Percentiles rank a stretch among this genome's conserved stretches.
These are phyloP conservation scores for Handroanthus guayacan DNA, from an alignment of 257 asterid species.

Conservation along the genomic window DNA sequence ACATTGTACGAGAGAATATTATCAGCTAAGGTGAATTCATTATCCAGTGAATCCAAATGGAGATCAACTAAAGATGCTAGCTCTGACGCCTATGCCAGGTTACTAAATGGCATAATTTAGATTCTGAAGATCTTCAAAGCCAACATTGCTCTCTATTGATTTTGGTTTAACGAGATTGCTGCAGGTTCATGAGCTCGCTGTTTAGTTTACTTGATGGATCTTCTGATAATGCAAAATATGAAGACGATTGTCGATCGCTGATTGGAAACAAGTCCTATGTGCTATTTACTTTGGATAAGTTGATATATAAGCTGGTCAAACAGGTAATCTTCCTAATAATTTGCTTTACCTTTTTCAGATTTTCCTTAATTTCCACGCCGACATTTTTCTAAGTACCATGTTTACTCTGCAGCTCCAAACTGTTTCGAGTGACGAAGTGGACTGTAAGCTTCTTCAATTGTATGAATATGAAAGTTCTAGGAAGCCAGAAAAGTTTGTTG, in stretches of 20 bases:
- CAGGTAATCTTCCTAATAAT: constrained; percentile 51
- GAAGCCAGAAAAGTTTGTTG: constrained; percentile 52
- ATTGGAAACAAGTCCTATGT: constrained; percentile 91
- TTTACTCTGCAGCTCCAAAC: constrained; percentile 61
- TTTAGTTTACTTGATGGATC: constrained; percentile 90
- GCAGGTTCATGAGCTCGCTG: constrained; percentile 82
- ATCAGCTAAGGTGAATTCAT: constrained; percentile 61
- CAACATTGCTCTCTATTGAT: constrained; percentile 23
- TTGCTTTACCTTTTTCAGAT: constrained; percentile 1
- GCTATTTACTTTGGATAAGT: constrained; percentile 87
- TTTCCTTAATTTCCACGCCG: constrained; percentile 18
- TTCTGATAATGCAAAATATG: constrained; percentile 82
- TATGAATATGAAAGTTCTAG: constrained; percentile 60
- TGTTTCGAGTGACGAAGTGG: constrained; percentile 60
- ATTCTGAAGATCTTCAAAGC: constrained; percentile 22
- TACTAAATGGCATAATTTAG: constrained; percentile 24
- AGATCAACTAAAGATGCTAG: constrained; percentile 48
- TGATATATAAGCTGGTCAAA: constrained; percentile 86
- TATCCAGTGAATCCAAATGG: constrained; percentile 53
- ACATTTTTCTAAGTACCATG: constrained; percentile 20
- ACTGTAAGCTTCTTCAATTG: constrained; percentile 57
- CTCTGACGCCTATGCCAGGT: constrained; percentile 59
- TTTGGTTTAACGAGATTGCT: constrained; percentile 16
- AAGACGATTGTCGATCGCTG: constrained; percentile 88
- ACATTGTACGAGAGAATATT: constrained; percentile 63